Percentiles rank a stretch among this genome's conserved stretches.
Evolutionary conservation across 345 rosid species (phyloP).

Genomic region (Camelina neglecta): DNA sequence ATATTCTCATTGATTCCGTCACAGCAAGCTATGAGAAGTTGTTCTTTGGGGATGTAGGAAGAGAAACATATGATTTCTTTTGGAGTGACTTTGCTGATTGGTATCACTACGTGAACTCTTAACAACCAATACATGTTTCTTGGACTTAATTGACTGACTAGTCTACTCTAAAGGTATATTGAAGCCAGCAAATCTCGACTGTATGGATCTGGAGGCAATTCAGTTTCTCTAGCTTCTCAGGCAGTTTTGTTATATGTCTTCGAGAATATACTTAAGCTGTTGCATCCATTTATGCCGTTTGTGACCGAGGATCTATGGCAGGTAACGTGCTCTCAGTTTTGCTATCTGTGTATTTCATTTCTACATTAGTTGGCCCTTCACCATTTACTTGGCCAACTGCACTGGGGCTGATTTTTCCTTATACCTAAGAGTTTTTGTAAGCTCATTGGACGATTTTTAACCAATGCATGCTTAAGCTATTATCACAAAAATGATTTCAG

Average conservation of each 20-base stretch:
- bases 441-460: background rate
- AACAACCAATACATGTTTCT: constrained; percentile 23
- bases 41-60: constrained; percentile 91
- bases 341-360: constrained; percentile 2
- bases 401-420: background rate
- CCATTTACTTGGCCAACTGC: constrained; percentile 14
- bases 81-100: constrained; percentile 99
- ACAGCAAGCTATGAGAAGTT: constrained; percentile 85
- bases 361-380: background rate
- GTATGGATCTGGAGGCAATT: constrained; percentile 59
- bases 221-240: constrained; percentile 67
- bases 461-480: constrained; percentile 17
- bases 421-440: background rate
- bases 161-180: constrained; percentile 66
- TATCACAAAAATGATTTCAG: background rate
- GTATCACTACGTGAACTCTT: constrained; percentile 49
- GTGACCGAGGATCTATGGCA: constrained; percentile 98
- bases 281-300: constrained; percentile 98
- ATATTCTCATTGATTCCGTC: constrained; percentile 76
- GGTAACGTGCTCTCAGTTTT: constrained; percentile 49
- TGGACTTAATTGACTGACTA: constrained; percentile 26
- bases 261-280: constrained; percentile 78
- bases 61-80: constrained; percentile 94
- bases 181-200: constrained; percentile 96
- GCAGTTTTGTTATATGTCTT: constrained; percentile 87